These are phyloP conservation scores for Heimioporus sp. DNA, from an alignment of 768 basidiomycete genomes.

Conservation along the genomic window DNA sequence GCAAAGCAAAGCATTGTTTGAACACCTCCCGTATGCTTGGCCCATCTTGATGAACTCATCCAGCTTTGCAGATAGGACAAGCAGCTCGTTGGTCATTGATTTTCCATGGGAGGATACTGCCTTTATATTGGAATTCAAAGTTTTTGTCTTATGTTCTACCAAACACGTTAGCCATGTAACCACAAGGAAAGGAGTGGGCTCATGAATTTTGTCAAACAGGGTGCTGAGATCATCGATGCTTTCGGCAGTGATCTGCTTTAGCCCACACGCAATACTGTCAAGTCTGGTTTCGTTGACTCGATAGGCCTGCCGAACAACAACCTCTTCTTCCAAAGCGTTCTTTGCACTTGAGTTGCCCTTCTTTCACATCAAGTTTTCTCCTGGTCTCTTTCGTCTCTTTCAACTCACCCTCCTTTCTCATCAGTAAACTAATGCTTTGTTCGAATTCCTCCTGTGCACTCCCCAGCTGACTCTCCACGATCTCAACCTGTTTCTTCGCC, in stretches of 20 bases:
- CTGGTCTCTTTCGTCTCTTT: conserved; percentile 54
- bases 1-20: no score
- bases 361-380: conserved; percentile 49
- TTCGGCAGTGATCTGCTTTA: conserved; percentile 66
- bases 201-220: conserved; percentile 84
- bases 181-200: conserved; percentile 19
- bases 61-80: conserved; percentile 54
- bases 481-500: conserved; percentile 76
- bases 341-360: conserved; percentile 59
- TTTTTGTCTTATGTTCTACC: conserved; percentile 69
- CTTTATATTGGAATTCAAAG: conserved; percentile 63
- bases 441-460: conserved; percentile 88
- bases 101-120: conserved; percentile 63
- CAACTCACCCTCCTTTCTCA: conserved; percentile 75
- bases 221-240: conserved; percentile 67
- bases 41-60: conserved; percentile 58
- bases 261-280: conserved; percentile 66
- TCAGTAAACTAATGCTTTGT: conserved; percentile 76
- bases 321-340: conserved; percentile 73
- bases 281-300: conserved; percentile 69
- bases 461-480: conserved; percentile 79
- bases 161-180: conserved; percentile 6
- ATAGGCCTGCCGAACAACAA: conserved; percentile 72
- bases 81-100: conserved; percentile 52
- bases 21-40: no score